Evolutionary conservation across 1,284 basidiomycete genomes (phyloP), one percentile per base, ranked within the genome.

Genomic region (Marasmius fiardii): DNA sequence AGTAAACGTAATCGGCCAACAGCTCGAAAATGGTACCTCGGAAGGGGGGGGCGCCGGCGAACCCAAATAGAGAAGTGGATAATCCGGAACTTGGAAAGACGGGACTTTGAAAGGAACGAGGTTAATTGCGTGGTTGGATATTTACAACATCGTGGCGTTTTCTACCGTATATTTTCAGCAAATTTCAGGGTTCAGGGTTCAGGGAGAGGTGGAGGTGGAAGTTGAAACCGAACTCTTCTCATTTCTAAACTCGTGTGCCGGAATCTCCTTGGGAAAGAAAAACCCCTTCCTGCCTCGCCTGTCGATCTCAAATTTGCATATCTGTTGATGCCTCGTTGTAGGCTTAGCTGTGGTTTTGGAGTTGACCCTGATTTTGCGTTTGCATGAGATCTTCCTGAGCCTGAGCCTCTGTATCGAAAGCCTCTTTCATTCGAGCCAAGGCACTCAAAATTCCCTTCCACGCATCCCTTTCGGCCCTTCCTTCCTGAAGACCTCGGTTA

Each of bases 361-460:
- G 24, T 33, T 49, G 47, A n/a, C 39, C 20, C 39, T 41, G 39
- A 16, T 8, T 41, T 41, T 41, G 11, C 28, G 28, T 31, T n/a
- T n/a, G n/a, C 12, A n/a, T 37, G 35, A 16, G 20, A 20, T 20
- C 39, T 33, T 45, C 44, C 21, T 23, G 37, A 12, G 18, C 44
- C 21, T 23, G 37, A 12, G 18, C 45, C 47, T 56, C 45, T 53
- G 34, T 34, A 31, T 76, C 74, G 54, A 70, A 69, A 55, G 74
- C 75, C 51, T 76, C 77, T 67, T 84, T 84, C 63, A 91, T 71
- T 54, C 82, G 76, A 55, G 72, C 76, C 51, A 91, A 74, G 55
- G 88, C 85, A 61, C 82, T 75, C 24, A 88, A 74, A 51, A 91
- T 83, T 18, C 83, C 84, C 53, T 80, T 76, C 89, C 89, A 92